Percentiles rank a stretch among this genome's conserved stretches.
phyloP scores from a whole-genome alignment of 805 yeast species.

The Wickerhamiella spandovensis region DNA sequence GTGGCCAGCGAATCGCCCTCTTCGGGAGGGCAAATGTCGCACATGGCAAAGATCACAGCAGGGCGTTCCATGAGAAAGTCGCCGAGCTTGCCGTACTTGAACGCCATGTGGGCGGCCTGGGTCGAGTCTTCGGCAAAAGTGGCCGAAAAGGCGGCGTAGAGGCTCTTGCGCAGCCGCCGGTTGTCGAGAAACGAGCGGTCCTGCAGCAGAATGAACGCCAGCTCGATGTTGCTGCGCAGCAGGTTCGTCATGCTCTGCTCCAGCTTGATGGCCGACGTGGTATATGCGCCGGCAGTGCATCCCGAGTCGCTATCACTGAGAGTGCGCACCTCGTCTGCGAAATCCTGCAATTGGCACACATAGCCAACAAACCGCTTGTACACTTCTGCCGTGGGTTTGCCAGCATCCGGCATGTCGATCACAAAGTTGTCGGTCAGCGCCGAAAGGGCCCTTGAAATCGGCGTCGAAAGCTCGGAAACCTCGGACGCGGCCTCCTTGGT shows the following conservation, averaged over 20 bases:
- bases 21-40: constrained; percentile 4
- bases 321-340: background rate
- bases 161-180: background rate
- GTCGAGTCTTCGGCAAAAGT: constrained; percentile 7
- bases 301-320: background rate
- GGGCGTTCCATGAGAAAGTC: background rate
- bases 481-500: background rate
- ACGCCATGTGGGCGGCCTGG: constrained; percentile 29
- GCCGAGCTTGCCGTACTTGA: constrained; percentile 17
- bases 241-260: background rate
- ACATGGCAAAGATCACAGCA: constrained; percentile 1
- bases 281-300: background rate
- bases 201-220: constrained; percentile 1
- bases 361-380: background rate
- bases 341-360: background rate
- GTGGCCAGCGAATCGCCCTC: constrained; percentile 4
- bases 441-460: background rate
- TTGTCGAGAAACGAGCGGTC: constrained; percentile 1
- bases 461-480: background rate
- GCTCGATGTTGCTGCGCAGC: constrained; percentile 3
- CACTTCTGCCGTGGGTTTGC: background rate
- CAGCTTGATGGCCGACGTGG: background rate
- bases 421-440: background rate
- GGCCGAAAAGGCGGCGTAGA: constrained; percentile 2
- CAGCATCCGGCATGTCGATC: background rate